A percentile compares a stretch with the other conserved stretches of the same genome.
Evolutionary conservation across 2,329 filamentous ascomycete genomes (phyloP).

Genomic region (Sarocladium oryzae): DNA sequence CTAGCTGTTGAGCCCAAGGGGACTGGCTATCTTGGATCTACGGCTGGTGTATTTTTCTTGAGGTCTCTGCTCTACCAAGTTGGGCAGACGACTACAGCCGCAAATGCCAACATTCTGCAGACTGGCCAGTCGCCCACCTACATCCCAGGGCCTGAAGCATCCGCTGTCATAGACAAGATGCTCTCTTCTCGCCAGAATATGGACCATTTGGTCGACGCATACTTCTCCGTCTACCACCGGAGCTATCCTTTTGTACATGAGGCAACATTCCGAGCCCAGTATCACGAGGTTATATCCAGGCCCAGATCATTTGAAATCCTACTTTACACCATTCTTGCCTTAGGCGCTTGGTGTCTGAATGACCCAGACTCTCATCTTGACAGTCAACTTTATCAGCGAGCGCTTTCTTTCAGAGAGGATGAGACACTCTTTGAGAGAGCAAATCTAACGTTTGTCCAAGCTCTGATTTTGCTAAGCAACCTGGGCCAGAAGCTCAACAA

Average conservation of each 20-base stretch:
- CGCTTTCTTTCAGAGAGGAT: constrained; percentile 20
- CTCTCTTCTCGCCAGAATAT: constrained; percentile 20
- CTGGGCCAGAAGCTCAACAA: constrained; percentile 41
- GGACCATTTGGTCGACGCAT: constrained; percentile 26
- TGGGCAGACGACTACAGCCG: constrained; percentile 13
- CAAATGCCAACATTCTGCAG: neutral
- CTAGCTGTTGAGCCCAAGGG: constrained; percentile 28
- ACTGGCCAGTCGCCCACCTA: neutral
- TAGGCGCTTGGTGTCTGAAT: constrained; percentile 28
- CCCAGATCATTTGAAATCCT: constrained; percentile 27
- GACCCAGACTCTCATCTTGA: constrained; percentile 20
- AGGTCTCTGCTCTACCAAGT: constrained; percentile 21
- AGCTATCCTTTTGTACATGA: constrained; percentile 41
- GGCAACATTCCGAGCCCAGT: constrained; percentile 33
- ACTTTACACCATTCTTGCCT: constrained; percentile 29
- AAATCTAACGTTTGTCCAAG: constrained; percentile 25
- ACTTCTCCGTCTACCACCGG: constrained; percentile 37
- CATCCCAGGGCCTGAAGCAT: constrained; percentile 10
- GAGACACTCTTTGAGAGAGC: constrained; percentile 25
- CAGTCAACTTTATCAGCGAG: constrained; percentile 23
- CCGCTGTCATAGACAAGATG: constrained; percentile 15
- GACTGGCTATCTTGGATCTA: constrained; percentile 26
- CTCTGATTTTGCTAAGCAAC: constrained; percentile 26
- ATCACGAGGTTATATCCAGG: constrained; percentile 24
- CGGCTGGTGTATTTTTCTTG: constrained; percentile 24